Evolutionary conservation across 1,139 yeast species (phyloP), one percentile per base, ranked within the genome.

Genomic region (Geotrichum citri-aurantii): DNA sequence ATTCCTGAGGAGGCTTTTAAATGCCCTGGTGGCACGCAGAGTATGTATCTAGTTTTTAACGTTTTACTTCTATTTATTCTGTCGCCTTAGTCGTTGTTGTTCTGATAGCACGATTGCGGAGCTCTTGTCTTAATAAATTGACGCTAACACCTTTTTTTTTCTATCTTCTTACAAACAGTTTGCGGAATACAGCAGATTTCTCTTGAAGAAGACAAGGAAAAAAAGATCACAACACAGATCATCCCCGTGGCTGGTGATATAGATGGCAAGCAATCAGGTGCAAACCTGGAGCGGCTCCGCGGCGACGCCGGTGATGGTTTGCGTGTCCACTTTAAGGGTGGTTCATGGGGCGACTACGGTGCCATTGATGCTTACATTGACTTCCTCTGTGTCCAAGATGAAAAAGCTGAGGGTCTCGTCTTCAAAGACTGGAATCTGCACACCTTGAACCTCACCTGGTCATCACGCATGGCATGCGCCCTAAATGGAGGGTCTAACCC

Each of bases 21-120:
- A 19, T 90, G 97, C 72, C 87, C 90, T 0, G 74, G 75, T 55
- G 84, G 85, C 64, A 82, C 91, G 1, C 88, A 88, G 64, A 71
- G 61, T 59, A 29, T 21, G 61, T 59, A 33, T 50, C 19, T 42
- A 58, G 10, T 7, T 19, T n/a, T 46, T 21, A 44, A 8, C 19
- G 8, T n/a, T 27, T 2, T 17, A 21, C 19, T n/a, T 48, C 31
- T 26, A 3, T 50, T 50, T 37, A 17, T n/a, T 48, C 47, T 21
- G 21, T 17, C 6, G 29, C 49, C n/a, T 17, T 24, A 42, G 6
- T 26, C 12, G 19, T 19, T 48, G 89, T 21, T 37, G 2, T n/a
- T 19, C 12, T 7, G 44, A 37, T 37, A 8, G 21, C 44, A 7
- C 44, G 14, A 37, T 37, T 37, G 44, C 21, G 21, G 44, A 17